These are phyloP conservation scores for Colletotrichum sp. DNA, from an alignment of 2,329 filamentous ascomycete species.

Conservation along the genomic window DNA sequence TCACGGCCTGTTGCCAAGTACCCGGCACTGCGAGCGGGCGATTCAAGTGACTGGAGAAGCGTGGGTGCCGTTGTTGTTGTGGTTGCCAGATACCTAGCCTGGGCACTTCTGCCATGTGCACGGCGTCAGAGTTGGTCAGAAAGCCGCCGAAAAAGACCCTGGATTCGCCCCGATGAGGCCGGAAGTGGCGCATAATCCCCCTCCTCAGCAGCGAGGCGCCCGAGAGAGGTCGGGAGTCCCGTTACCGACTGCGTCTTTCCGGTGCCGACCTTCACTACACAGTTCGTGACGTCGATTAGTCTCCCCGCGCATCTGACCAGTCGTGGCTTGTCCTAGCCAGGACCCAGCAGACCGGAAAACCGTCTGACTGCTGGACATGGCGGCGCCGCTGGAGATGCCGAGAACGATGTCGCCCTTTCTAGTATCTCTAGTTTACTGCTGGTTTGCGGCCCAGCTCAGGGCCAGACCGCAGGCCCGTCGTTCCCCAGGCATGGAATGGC, in stretches of 20 bases:
- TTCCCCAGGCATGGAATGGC: background rate
- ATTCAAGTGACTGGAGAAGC: background rate
- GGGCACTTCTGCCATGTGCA: background rate
- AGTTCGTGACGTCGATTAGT: background rate
- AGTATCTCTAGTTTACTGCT: constrained; percentile 3
- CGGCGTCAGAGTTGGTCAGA: constrained; percentile 5
- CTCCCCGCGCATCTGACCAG: background rate
- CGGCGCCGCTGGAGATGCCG: background rate
- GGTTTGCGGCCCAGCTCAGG: background rate
- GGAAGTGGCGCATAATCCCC: constrained; percentile 4
- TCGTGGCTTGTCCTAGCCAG: background rate
- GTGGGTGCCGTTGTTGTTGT: background rate
- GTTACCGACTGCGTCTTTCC: background rate
- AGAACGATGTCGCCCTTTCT: background rate
- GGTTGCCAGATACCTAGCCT: background rate
- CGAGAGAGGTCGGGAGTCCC: background rate
- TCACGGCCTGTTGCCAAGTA: background rate
- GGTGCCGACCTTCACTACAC: background rate
- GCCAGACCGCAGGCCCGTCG: background rate
- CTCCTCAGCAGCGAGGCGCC: background rate
- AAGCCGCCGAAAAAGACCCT: constrained; percentile 18
- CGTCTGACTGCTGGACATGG: background rate
- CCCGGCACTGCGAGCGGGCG: background rate
- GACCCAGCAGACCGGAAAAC: background rate
- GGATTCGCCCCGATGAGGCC: constrained; percentile 13